Conservation (phyloP, 2,329 filamentous ascomycete species). For the Monosporascus cannonballus region DNA sequence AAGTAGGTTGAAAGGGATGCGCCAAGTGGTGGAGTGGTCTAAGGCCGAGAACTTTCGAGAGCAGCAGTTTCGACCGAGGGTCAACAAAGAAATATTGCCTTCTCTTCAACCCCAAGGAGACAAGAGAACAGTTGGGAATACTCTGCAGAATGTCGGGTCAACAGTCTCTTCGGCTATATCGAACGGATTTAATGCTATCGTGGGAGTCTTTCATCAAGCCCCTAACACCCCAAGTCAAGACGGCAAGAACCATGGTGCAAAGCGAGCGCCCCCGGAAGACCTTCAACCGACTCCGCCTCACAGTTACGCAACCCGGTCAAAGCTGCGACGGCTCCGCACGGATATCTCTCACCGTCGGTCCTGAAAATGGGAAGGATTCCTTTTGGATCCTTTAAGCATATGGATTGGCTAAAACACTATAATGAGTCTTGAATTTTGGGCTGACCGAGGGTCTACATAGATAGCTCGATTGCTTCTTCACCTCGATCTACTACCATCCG, state of each 20-base stretch:
- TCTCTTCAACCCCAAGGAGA: not conserved
- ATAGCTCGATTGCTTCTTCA: too few species aligned
- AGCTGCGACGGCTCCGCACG: not conserved
- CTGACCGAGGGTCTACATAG: too few species aligned
- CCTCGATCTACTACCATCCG: too few species aligned
- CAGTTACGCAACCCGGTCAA: not conserved
- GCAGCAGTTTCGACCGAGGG: constrained; percentile 1
- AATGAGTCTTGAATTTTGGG: too few species aligned
- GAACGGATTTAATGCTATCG: not conserved
- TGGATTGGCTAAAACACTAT: too few species aligned
- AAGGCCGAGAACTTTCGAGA: constrained; percentile 1
- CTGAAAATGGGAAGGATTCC: not conserved
- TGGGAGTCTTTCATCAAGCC: not conserved
- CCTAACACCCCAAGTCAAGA: not conserved
- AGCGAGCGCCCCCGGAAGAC: not conserved
- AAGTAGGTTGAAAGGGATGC: constrained; percentile 1
- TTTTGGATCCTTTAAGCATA: too few species aligned
- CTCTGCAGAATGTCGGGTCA: not conserved
- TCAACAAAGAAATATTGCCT: not conserved
- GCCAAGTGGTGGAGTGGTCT: constrained; percentile 3
- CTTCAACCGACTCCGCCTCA: not conserved
- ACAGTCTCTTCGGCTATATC: not conserved
- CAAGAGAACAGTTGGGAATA: not conserved
- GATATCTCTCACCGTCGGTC: not conserved
- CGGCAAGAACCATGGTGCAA: not conserved